Conservation (phyloP, 768 basidiomycete species). For the Phylloporus rhodoxanthus region DNA sequence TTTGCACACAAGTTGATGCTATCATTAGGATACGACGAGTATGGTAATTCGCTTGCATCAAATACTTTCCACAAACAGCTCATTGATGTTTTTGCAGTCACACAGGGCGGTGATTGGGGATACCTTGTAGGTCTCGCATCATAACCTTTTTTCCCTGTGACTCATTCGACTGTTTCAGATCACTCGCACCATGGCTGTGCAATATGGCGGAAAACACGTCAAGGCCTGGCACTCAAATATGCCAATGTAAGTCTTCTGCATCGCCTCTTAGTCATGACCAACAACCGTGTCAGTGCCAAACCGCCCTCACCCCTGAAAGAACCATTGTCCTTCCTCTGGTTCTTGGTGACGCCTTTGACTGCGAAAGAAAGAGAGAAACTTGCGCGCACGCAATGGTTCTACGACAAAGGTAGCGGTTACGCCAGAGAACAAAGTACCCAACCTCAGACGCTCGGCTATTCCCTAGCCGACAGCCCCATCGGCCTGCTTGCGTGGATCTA, state of each 20-base stretch:
- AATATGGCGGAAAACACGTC: conserved; percentile 37
- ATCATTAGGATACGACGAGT: conserved; percentile 42
- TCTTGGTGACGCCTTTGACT: conserved; percentile 27
- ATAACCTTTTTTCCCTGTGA: not conserved
- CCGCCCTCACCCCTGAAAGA: conserved; percentile 19
- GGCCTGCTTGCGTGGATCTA: conserved; percentile 52
- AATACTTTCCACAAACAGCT: not conserved
- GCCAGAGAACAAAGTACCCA: conserved; percentile 32
- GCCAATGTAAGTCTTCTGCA: conserved; percentile 32
- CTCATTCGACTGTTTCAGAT: conserved; percentile 25
- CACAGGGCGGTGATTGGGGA: conserved; percentile 49
- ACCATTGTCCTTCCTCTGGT: conserved; percentile 28
- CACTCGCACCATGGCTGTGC: conserved; percentile 27
- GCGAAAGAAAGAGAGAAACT: conserved; percentile 23
- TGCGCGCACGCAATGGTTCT: conserved; percentile 16
- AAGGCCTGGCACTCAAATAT: conserved; percentile 53
- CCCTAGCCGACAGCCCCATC: conserved; percentile 51
- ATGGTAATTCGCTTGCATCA: conserved; percentile 30
- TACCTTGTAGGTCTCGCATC: conserved; percentile 21
- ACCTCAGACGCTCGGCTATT: conserved; percentile 51
- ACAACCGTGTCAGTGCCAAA: conserved; percentile 10
- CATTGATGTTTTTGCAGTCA: conserved; percentile 29
- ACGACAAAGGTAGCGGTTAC: conserved; percentile 28
- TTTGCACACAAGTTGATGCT: conserved; percentile 47
- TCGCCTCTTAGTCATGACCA: not conserved